A percentile compares a stretch with the other conserved stretches of the same genome.
Conservation (phyloP, 192 early-diverging fungal species). For the Spizellomyces punctatus region DNA sequence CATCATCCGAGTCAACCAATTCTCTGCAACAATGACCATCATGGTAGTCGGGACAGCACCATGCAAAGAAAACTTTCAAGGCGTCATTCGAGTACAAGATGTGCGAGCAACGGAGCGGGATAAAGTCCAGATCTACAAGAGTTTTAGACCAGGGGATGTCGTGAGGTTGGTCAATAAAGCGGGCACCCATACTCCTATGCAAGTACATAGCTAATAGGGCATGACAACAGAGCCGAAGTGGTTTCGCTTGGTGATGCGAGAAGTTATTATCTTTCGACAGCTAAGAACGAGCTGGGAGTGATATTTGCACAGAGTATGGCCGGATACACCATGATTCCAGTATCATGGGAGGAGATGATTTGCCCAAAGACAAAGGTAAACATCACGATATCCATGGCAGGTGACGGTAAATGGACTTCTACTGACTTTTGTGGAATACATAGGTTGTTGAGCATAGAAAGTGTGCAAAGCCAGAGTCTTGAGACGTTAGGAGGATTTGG, state of each 20-base stretch:
- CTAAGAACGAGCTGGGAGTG: slow-evolving; percentile 91
- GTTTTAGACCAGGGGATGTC: slow-evolving; percentile 94
- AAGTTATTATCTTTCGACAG: slow-evolving; percentile 89
- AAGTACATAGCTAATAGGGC: slow-evolving; percentile 9
- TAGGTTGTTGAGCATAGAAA: slow-evolving; percentile 81
- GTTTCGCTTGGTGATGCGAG: slow-evolving; percentile 93
- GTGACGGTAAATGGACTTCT: not conserved
- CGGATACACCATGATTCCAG: slow-evolving; percentile 83
- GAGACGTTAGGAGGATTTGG: not conserved
- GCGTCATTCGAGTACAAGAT: slow-evolving; percentile 89
- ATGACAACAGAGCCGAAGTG: slow-evolving; percentile 46
- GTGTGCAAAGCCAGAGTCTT: slow-evolving; percentile 80
- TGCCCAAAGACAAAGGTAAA: slow-evolving; percentile 82
- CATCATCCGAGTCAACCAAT: slow-evolving; percentile 87
- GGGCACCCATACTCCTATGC: slow-evolving; percentile 15
- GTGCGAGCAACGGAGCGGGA: slow-evolving; percentile 94
- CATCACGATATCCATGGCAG: not conserved
- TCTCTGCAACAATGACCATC: slow-evolving; percentile 83
- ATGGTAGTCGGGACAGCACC: slow-evolving; percentile 85
- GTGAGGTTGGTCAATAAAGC: slow-evolving; percentile 68
- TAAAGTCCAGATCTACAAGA: slow-evolving; percentile 86
- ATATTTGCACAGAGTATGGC: slow-evolving; percentile 87
- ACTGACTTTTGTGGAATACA: not conserved
- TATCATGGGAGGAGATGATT: slow-evolving; percentile 98
- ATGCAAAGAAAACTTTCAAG: slow-evolving; percentile 66